phyloP scores from a whole-genome alignment of 2,329 filamentous ascomycete species.

The Cryphonectria japonica region DNA sequence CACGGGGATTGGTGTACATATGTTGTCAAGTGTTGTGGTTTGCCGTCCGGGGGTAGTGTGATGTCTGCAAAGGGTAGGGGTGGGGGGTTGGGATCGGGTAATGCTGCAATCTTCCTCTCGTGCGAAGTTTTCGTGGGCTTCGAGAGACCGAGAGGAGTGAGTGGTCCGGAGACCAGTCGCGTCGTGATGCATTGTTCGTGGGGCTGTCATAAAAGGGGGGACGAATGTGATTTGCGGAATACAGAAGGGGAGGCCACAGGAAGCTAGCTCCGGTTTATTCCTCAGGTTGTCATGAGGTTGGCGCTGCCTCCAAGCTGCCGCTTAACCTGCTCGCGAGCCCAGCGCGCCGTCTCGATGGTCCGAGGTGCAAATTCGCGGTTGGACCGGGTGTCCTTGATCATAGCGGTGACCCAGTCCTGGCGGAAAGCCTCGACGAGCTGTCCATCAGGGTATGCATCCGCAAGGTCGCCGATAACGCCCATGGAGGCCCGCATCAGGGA shows the following conservation, averaged over 20 bases:
- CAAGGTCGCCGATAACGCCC: slow-evolving; percentile 96
- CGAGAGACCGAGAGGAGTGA: not conserved
- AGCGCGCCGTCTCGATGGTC: slow-evolving; percentile 92
- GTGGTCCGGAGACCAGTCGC: slow-evolving; percentile 20
- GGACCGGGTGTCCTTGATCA: slow-evolving; percentile 89
- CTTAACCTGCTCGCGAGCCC: slow-evolving; percentile 97
- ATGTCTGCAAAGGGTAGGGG: slow-evolving; percentile 19
- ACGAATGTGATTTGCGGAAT: slow-evolving; percentile 23
- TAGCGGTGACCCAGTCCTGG: slow-evolving; percentile 82
- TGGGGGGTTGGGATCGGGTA: not conserved
- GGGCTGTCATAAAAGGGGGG: slow-evolving; percentile 28
- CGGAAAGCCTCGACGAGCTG: slow-evolving; percentile 85
- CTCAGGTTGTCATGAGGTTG: slow-evolving; percentile 57
- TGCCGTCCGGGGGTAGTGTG: slow-evolving; percentile 33
- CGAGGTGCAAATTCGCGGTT: slow-evolving; percentile 85
- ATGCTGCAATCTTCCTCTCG: slow-evolving; percentile 25
- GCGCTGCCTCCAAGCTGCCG: slow-evolving; percentile 69
- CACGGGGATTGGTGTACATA: slow-evolving; percentile 40
- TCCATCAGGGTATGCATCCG: slow-evolving; percentile 90
- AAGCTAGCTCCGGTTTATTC: slow-evolving; percentile 13
- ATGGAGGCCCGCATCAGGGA: slow-evolving; percentile 90
- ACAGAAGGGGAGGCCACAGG: slow-evolving; percentile 18
- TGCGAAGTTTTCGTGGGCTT: slow-evolving; percentile 11
- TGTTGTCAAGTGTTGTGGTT: slow-evolving; percentile 34
- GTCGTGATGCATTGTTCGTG: slow-evolving; percentile 20